Evolutionary conservation across 192 early-diverging fungal species (phyloP).

Genomic region (Entophlyctis luteolus): DNA sequence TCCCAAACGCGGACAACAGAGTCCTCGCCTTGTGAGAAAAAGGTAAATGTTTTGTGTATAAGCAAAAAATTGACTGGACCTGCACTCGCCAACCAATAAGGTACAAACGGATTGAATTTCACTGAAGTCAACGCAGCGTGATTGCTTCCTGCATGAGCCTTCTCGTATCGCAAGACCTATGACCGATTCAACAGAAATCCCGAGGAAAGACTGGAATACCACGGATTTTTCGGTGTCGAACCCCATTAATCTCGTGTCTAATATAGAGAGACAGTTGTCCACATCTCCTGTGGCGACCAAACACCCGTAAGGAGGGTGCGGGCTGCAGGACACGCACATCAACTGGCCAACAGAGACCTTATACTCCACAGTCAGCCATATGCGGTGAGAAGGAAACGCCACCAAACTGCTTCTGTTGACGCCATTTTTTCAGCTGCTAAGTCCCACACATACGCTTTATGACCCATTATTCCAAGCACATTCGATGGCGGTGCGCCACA

Average conservation of each 20-base stretch:
- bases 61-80: conserved; percentile 23
- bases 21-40: conserved; percentile 45
- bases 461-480: conserved; percentile 38
- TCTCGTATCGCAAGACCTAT: conserved; percentile 48
- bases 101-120: conserved; percentile 69
- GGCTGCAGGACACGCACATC: conserved; percentile 33
- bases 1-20: conserved; percentile 68
- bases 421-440: conserved; percentile 27
- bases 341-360: conserved; percentile 36
- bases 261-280: conserved; percentile 38
- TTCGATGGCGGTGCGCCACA: background rate
- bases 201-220: conserved; percentile 1
- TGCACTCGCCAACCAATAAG: conserved; percentile 68
- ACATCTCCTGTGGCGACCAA: conserved; percentile 37
- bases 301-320: conserved; percentile 36
- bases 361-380: background rate
- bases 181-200: background rate
- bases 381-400: background rate
- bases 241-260: conserved; percentile 40
- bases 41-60: background rate
- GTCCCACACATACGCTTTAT: conserved; percentile 35
- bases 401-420: conserved; percentile 27
- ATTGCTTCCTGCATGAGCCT: conserved; percentile 37
- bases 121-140: conserved; percentile 46
- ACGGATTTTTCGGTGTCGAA: conserved; percentile 10